Base-by-base conservation (phyloP, 352 stramenopile species). In the Phytophthora crassamura region DNA sequence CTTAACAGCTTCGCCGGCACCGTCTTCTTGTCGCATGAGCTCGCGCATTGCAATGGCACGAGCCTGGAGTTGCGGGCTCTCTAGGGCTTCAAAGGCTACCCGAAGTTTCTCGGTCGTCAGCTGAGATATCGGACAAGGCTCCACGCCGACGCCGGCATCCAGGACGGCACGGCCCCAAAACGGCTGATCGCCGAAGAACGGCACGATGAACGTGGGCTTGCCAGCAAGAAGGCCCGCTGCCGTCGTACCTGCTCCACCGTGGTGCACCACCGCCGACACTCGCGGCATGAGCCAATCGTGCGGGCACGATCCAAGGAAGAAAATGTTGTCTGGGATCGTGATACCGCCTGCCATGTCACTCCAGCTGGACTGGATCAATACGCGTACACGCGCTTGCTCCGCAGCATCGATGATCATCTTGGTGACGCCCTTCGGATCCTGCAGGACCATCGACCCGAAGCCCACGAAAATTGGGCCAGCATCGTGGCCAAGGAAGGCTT, bases 151-250 rank as follows among this genome's bases (percentile, higher is more conserved):
- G 30, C 89, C 91, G 35, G 84, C 79, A 0, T 80, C 80, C 36
- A 89, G 60, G 0, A 97, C 88, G 8, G 94, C 92, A 45, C 91
- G 80, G 1, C 91, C 93, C 95, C 95, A 98, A 65, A 98, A 98
- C 30, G 82, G 88, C 66, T 98, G 95, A 65, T 98, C 95, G 20
- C 90, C 92, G 67, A 98, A 98, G 56, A 98, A 98, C 7, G 95
- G 95, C 52, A 95, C 94, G 12, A 98, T 91, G 54, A 98, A 93
- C 7, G 93, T 98, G 2, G 95, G 94, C 46, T 98, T 95, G 0
- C 92, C 93, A 41, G 89, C 89, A 36, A 95, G 53, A 2, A 98
- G 70, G 11, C 93, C 95, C 0, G 92, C 91, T 16, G 93, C 93
- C 15, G 93, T 97, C 30, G 95, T 98, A 15, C 94, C 94, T 51